Evolutionary conservation across 2,329 filamentous ascomycete genomes (phyloP).

Genomic region (Fusarium tricinctum): DNA sequence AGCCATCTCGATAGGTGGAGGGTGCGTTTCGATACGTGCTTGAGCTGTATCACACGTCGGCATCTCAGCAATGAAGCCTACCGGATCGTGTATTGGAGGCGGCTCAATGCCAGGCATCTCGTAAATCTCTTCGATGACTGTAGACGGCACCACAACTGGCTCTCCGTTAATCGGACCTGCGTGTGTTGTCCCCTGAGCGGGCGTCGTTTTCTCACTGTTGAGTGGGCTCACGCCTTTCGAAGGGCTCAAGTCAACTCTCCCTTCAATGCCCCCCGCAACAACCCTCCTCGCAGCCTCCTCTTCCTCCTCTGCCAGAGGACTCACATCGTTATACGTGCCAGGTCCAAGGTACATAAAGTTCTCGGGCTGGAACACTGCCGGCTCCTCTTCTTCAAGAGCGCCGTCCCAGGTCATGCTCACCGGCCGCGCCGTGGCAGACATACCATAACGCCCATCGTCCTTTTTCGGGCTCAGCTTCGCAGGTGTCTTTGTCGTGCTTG

Average conservation of each 20-base stretch:
- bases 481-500: constrained; percentile 29
- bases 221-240: constrained; percentile 51
- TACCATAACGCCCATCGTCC: constrained; percentile 42
- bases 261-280: constrained; percentile 44
- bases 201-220: constrained; percentile 51
- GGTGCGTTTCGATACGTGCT: constrained; percentile 60
- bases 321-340: constrained; percentile 61
- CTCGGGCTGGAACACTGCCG: constrained; percentile 65
- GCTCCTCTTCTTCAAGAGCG: constrained; percentile 46
- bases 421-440: constrained; percentile 54
- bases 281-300: constrained; percentile 52
- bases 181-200: constrained; percentile 41
- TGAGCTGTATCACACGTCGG: constrained; percentile 59
- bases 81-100: constrained; percentile 54
- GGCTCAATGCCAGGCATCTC: constrained; percentile 52
- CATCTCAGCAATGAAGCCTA: constrained; percentile 64
- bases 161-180: constrained; percentile 24
- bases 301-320: constrained; percentile 59
- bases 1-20: constrained; percentile 62
- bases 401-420: constrained; percentile 54
- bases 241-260: constrained; percentile 31
- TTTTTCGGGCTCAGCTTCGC: constrained; percentile 18
- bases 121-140: constrained; percentile 49
- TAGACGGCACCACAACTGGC: constrained; percentile 37
- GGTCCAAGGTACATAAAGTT: constrained; percentile 68